Conservation (phyloP, 495 filamentous ascomycete species). For the Penicillium arizonense region DNA sequence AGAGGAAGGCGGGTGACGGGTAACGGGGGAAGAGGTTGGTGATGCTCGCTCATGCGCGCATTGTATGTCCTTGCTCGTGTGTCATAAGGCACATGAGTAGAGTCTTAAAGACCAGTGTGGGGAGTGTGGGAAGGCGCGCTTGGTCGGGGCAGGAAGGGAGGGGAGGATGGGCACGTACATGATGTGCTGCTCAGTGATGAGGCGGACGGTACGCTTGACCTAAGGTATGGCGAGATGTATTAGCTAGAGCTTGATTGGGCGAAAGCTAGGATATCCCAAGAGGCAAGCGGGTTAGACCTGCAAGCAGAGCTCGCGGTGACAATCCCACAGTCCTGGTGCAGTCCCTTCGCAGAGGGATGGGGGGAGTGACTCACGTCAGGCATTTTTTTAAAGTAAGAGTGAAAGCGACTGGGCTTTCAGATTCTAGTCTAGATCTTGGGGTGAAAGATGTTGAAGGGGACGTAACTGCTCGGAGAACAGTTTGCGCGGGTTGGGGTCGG, state of each 20-base stretch:
- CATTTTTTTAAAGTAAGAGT: constrained; percentile 27
- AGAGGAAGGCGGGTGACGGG: background rate
- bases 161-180: constrained; percentile 59
- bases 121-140: constrained; percentile 3
- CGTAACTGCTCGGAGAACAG: no score
- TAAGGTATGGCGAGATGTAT: constrained; percentile 25
- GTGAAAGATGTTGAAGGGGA: no score
- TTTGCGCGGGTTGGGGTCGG: no score
- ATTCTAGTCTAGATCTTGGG: no score
- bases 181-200: constrained; percentile 86
- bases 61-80: no score
- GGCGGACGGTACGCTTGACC: constrained; percentile 85
- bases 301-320: background rate
- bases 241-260: background rate
- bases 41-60: no score
- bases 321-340: background rate
- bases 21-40: no score
- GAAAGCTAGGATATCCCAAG: background rate
- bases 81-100: no score
- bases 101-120: background rate
- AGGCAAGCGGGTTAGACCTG: background rate
- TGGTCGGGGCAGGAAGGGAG: constrained; percentile 5
- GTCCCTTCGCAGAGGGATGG: background rate
- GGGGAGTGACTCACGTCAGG: constrained; percentile 41
- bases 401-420: no score